Percentiles rank a stretch among this genome's conserved stretches.
Evolutionary conservation across 177 flowering plant genomes (phyloP).

Genomic region (Vitis hybrid): DNA sequence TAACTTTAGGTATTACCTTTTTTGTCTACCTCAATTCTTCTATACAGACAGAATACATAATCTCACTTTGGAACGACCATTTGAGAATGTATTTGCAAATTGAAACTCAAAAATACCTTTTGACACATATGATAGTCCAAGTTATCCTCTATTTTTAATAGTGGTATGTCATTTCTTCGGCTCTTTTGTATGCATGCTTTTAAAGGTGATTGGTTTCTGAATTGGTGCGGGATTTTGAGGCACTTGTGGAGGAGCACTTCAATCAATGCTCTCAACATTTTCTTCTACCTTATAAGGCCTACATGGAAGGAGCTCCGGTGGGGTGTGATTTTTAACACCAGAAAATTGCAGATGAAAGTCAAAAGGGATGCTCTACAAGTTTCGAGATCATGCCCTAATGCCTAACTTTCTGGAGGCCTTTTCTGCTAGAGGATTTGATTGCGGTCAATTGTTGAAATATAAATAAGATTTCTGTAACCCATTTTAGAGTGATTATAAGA

Average conservation of each 20-base stretch:
- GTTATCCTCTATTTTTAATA: no score
- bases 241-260: slow-evolving; percentile 75
- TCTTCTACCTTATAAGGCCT: slow-evolving; percentile 69
- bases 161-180: no score
- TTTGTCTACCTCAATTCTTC: no score
- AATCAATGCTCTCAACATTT: slow-evolving; percentile 35
- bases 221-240: slow-evolving; percentile 79
- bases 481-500: no score
- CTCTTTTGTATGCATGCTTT: not conserved
- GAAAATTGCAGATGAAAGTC: slow-evolving; percentile 22
- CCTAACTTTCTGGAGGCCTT: slow-evolving; percentile 76
- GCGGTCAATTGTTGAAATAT: slow-evolving; percentile 32
- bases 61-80: no score
- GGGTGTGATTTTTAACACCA: slow-evolving; percentile 33
- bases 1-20: no score
- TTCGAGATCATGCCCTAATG: slow-evolving; percentile 87
- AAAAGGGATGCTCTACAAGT: slow-evolving; percentile 54
- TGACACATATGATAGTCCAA: no score
- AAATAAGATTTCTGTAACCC: no score
- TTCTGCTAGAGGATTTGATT: slow-evolving; percentile 57
- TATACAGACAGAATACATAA: no score
- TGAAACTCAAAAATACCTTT: no score
- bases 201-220: not conserved
- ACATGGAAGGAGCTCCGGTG: slow-evolving; percentile 71
- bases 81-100: no score